A percentile compares a stretch with the other conserved stretches of the same genome.
These are phyloP conservation scores for Thielaviopsis populi DNA, from an alignment of 2,329 filamentous ascomycete genomes.

Conservation along the genomic window DNA sequence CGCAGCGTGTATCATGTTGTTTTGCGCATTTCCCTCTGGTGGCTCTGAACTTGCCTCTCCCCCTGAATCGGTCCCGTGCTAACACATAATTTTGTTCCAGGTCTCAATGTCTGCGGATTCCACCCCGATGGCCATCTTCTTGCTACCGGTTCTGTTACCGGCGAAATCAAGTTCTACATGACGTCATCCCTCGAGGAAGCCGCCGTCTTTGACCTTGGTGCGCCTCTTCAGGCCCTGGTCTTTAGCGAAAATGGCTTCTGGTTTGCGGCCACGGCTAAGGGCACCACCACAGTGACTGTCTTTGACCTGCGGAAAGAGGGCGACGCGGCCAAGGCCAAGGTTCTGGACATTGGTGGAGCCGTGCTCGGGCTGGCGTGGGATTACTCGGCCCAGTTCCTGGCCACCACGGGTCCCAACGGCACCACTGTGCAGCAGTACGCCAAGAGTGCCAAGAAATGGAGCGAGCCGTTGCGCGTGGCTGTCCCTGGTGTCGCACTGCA, in stretches of 20 bases:
- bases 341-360: constrained; percentile 69
- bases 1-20: not conserved
- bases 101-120: constrained; percentile 65
- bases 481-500: constrained; percentile 55
- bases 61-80: not conserved
- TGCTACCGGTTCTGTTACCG: constrained; percentile 64
- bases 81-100: constrained; percentile 28
- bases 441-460: constrained; percentile 80
- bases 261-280: constrained; percentile 71
- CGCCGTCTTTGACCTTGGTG: constrained; percentile 54
- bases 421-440: constrained; percentile 79
- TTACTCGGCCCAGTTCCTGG: constrained; percentile 86
- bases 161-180: constrained; percentile 79
- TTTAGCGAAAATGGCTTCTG: constrained; percentile 98
- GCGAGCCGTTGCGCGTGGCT: constrained; percentile 64
- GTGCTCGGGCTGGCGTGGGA: constrained; percentile 75
- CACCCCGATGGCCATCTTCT: constrained; percentile 95
- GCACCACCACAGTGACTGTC: constrained; percentile 63
- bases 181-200: constrained; percentile 64
- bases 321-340: constrained; percentile 63
- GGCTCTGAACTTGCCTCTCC: constrained; percentile 10
- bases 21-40: constrained; percentile 15
- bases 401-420: constrained; percentile 63
- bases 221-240: constrained; percentile 57
- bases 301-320: constrained; percentile 91